Conservation (phyloP, 345 rosid species). For the Gossypium sturtianum region DNA sequence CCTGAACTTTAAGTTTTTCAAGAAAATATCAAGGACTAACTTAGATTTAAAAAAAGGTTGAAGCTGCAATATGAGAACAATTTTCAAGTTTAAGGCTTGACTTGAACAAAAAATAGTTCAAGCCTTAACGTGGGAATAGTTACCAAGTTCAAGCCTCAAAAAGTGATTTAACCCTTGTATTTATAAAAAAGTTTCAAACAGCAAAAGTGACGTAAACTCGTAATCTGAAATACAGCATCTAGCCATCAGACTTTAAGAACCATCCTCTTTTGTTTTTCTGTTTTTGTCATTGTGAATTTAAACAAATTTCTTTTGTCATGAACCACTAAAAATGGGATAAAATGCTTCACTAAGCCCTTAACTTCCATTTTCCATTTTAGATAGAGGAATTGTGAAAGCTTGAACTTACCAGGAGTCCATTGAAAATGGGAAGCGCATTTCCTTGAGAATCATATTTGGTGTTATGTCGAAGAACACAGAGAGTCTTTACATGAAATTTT, state of each 20-base stretch:
- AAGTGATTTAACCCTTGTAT: too few species aligned
- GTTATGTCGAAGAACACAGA: constrained; percentile 67
- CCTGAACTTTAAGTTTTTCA: too few species aligned
- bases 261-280: too few species aligned
- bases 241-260: background rate
- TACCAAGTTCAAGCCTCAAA: too few species aligned
- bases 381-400: background rate
- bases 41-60: too few species aligned
- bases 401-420: constrained; percentile 62
- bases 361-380: background rate
- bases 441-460: constrained; percentile 61
- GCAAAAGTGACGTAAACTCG: background rate
- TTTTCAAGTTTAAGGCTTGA: too few species aligned
- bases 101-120: too few species aligned
- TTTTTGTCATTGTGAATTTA: background rate
- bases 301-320: background rate
- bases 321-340: background rate
- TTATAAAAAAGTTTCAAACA: too few species aligned
- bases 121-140: too few species aligned
- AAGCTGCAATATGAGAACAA: too few species aligned
- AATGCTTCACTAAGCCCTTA: constrained; percentile 1
- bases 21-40: too few species aligned
- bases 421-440: constrained; percentile 56
- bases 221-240: background rate
- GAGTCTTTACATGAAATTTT: constrained; percentile 55